Percentiles rank a stretch among this genome's conserved stretches.
Evolutionary conservation across 129 eudicot genomes (phyloP).

Genomic region (Arctium lappa): DNA sequence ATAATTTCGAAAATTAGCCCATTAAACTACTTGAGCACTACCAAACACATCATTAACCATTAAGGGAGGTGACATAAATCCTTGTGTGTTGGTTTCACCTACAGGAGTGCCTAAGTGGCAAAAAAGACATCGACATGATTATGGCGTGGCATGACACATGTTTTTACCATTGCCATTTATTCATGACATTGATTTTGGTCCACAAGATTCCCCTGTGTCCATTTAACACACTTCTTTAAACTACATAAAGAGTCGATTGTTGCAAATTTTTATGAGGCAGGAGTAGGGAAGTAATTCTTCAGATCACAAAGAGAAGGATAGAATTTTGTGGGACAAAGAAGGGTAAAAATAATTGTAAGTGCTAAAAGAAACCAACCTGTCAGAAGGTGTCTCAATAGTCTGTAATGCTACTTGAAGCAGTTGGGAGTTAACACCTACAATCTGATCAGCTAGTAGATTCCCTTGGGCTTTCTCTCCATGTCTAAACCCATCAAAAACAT

Average conservation of each 20-base stretch:
- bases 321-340: not conserved
- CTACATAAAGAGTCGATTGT: not conserved
- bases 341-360: not conserved
- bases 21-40: not conserved
- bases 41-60: not conserved
- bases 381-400: constrained; percentile 42
- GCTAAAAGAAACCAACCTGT: constrained; percentile 41
- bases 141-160: not conserved
- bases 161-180: not conserved
- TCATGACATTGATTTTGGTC: not conserved
- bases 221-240: not conserved
- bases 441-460: constrained; percentile 69
- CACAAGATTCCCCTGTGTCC: not conserved
- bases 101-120: not conserved
- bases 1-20: not conserved
- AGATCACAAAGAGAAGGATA: not conserved
- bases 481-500: constrained; percentile 85
- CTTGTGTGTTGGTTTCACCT: not conserved
- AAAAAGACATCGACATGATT: not conserved
- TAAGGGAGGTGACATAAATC: not conserved
- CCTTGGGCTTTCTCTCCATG: constrained; percentile 69
- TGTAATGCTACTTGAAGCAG: constrained; percentile 75
- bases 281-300: constrained; percentile 4
- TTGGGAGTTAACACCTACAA: constrained; percentile 63
- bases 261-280: not conserved